Evolutionary conservation across 1,284 basidiomycete genomes (phyloP), one percentile per base, ranked within the genome.

Genomic region (Cronartium quercuum): DNA sequence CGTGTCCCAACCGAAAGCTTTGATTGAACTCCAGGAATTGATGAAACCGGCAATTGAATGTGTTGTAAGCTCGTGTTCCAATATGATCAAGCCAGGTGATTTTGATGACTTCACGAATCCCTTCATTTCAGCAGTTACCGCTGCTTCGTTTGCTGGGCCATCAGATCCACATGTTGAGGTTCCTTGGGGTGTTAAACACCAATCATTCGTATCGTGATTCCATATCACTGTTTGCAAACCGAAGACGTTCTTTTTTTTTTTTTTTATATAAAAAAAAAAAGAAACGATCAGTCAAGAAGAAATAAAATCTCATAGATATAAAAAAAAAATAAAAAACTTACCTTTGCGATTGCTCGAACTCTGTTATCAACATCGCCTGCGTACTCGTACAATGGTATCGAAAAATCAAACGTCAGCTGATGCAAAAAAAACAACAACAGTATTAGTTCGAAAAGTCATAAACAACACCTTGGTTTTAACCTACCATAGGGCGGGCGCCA

Each of bases 11-110:
- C 87, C 87, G 76, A 88, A 87, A 13, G 83, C 77, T 70, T 84
- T 83, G 80, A 92, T 87, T 58, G 86, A 76, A 9, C 89, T 87
- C 81, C 86, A 93, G 13, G 87, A 82, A 71, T 84, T 82, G 13
- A 90, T 88, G 83, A 92, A 94, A 6, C 87, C 86, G 60, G 84
- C 80, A 51, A 92, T 87, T 29, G 89, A 85, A 76, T 84, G 79
- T 64, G 86, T 83, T n/a, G 84, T 86, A n/a, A 89, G 83, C 82
- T 94, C 92, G 82, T 95, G 93, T 82, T 94, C 90, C 77, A 94
- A 85, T 76, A 91, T 85, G 78, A 93, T 85, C 24, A 93, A 85
- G 55, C 92, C 92, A 6, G 89, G 88, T 7, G 81, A 82, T 80
- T 91, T 91, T 62, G 70, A 29, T 47, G 61, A 61, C 35, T 38